phyloP scores from a whole-genome alignment of 2,329 filamentous ascomycete genomes.

The Decorospora gaudefroyi region DNA sequence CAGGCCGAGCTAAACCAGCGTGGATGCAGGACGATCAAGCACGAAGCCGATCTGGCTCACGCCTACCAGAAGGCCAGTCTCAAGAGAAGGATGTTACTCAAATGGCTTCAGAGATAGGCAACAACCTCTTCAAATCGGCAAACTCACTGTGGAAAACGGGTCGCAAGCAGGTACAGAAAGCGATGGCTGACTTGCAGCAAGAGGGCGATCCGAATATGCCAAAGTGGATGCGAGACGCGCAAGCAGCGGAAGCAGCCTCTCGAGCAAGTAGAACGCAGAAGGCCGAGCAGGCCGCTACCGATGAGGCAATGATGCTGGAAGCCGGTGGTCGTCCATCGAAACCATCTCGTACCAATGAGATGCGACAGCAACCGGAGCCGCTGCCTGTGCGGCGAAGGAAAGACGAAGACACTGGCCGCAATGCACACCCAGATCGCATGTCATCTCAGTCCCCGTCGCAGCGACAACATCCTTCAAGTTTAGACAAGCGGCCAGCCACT shows the following conservation, averaged over 20 bases:
- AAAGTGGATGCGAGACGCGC: conserved; percentile 89
- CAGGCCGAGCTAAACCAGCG: conserved; percentile 55
- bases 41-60: conserved; percentile 54
- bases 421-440: conserved; percentile 44
- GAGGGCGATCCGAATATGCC: conserved; percentile 80
- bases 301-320: conserved; percentile 77
- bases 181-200: conserved; percentile 79
- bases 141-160: conserved; percentile 94
- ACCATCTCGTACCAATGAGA: conserved; percentile 36
- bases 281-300: conserved; percentile 45
- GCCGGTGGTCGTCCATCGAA: conserved; percentile 62
- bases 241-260: conserved; percentile 42
- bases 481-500: conserved; percentile 53
- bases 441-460: conserved; percentile 49
- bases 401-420: conserved; percentile 29
- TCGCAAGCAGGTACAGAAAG: conserved; percentile 90
- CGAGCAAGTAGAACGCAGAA: conserved; percentile 27
- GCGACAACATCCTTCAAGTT: conserved; percentile 39
- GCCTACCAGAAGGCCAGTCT: conserved; percentile 57
- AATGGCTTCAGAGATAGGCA: conserved; percentile 80
- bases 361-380: conserved; percentile 30
- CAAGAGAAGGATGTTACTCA: conserved; percentile 76
- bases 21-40: conserved; percentile 67
- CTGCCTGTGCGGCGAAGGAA: conserved; percentile 31
- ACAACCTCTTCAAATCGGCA: conserved; percentile 85